Evolutionary conservation across 1,284 basidiomycete species (phyloP).

Genomic region (Paramarasmius palmivorus): DNA sequence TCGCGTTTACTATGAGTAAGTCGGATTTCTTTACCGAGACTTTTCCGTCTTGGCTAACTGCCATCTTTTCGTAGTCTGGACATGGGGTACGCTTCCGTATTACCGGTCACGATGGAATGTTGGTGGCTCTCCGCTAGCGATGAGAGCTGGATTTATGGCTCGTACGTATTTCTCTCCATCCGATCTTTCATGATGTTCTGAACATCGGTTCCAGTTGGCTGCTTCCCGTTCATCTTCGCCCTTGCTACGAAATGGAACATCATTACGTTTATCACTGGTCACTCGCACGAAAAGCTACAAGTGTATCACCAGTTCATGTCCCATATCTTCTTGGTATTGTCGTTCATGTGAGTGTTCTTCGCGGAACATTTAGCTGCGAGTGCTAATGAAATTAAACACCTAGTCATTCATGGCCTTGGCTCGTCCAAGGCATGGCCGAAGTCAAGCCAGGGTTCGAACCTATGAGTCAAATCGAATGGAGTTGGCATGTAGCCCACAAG

Average conservation of each 20-base stretch:
- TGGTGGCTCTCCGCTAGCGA: background rate
- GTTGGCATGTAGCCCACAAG: slow-evolving; percentile 5
- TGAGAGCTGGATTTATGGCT: slow-evolving; percentile 3
- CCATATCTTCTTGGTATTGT: slow-evolving; percentile 2
- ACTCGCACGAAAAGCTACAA: slow-evolving; percentile 7
- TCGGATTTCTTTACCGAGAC: background rate
- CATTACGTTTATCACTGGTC: slow-evolving; percentile 5
- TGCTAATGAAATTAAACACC: background rate
- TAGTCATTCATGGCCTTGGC: background rate
- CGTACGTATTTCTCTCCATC: background rate
- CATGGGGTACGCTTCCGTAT: background rate
- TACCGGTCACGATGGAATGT: slow-evolving; percentile 5
- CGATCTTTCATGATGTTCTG: background rate
- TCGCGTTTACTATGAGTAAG: background rate
- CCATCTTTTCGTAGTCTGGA: background rate
- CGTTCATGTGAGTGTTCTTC: slow-evolving; percentile 2
- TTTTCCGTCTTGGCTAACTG: background rate
- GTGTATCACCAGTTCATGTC: slow-evolving; percentile 7
- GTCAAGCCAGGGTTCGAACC: slow-evolving; percentile 1
- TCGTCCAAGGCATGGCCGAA: background rate
- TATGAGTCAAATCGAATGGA: background rate
- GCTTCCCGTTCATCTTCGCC: slow-evolving; percentile 6
- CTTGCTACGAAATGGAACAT: slow-evolving; percentile 4
- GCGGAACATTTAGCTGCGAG: background rate
- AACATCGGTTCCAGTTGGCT: background rate